These are phyloP conservation scores for Salix caprea DNA, from an alignment of 345 rosid species.

Conservation along the genomic window DNA sequence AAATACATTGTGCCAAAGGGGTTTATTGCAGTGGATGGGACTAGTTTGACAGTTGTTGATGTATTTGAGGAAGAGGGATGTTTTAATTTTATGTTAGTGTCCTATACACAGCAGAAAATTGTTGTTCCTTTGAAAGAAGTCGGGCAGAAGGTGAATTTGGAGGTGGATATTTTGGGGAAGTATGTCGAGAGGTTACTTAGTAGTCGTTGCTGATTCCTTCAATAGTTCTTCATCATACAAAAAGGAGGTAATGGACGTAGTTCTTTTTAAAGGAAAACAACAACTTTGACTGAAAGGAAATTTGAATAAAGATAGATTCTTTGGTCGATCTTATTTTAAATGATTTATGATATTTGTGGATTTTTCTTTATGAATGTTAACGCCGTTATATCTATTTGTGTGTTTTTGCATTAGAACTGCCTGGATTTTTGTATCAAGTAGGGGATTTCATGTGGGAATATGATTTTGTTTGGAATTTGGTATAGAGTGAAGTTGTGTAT, in stretches of 20 bases:
- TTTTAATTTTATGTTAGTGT: conserved; percentile 80
- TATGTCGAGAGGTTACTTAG: conserved; percentile 85
- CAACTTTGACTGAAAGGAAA: not conserved
- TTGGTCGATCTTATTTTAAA: not conserved
- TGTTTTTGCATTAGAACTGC: no score
- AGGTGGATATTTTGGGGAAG: conserved; percentile 89
- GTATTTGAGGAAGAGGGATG: conserved; percentile 71
- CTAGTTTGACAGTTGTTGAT: conserved; percentile 88
- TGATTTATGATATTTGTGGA: not conserved
- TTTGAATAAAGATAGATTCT: not conserved
- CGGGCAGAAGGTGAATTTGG: conserved; percentile 85
- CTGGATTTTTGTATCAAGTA: not conserved
- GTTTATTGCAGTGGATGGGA: conserved; percentile 80
- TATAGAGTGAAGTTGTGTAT: no score
- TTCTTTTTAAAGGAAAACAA: not conserved
- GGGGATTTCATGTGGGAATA: not conserved
- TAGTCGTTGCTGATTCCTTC: conserved; percentile 48
- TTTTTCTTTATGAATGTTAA: not conserved
- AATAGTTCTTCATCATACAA: conserved; percentile 15
- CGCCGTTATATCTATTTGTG: not conserved
- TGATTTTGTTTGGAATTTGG: not conserved
- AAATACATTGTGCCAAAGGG: conserved; percentile 82
- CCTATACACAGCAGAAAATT: conserved; percentile 73
- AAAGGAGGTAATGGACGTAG: conserved; percentile 14
- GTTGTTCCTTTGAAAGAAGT: conserved; percentile 65